Evolutionary conservation across 1,139 yeast species (phyloP), one percentile per base, ranked within the genome.

Genomic region (Pichia sp.): DNA sequence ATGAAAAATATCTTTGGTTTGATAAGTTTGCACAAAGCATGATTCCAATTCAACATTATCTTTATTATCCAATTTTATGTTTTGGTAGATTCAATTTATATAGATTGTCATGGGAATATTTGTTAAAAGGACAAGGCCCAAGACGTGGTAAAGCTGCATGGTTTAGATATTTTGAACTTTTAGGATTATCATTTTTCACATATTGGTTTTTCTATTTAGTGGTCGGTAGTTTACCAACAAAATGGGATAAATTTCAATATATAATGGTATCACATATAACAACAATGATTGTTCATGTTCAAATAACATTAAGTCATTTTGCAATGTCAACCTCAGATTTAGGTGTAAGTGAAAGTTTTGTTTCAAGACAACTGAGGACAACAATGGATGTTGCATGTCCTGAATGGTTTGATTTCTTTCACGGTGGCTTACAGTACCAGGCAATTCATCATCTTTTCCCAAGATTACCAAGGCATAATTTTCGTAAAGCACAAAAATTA

Each of bases 371-470:
- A 67, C 65, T 89, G 19, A 76, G 97, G 61, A 89, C 97, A 1
- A 89, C 96, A 6, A 90, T 89, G 96, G 97, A 89, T 66, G 96
- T 89, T 19, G 95, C 86, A 62, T 89, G 97, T 70, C 96, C 97
- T 2, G 83, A 80, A 57, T 89, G 96, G 96, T 73, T 89, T 48
- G 97, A 89, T 67, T 89, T 82, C 63, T 75, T 89, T 62, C 97
- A 89, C 63, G 97, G 96, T 8, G 97, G 97, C 0, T 76, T 89
- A 49, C 97, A 89, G 67, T 89, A 88, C 70, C 97, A 89, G 67
- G 95, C 90, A 2, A 81, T 89, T 49, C 97, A 89, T 66, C 97
- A 89, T 67, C 73, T 89, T 59, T 89, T 89, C 68, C 97, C 97
- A 19, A 74, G 97, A 53, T 68, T 89, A 64, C 97, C 97, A 19